Evolutionary conservation across 169 alveolate species (phyloP).

Genomic region (Babesia caballi): DNA sequence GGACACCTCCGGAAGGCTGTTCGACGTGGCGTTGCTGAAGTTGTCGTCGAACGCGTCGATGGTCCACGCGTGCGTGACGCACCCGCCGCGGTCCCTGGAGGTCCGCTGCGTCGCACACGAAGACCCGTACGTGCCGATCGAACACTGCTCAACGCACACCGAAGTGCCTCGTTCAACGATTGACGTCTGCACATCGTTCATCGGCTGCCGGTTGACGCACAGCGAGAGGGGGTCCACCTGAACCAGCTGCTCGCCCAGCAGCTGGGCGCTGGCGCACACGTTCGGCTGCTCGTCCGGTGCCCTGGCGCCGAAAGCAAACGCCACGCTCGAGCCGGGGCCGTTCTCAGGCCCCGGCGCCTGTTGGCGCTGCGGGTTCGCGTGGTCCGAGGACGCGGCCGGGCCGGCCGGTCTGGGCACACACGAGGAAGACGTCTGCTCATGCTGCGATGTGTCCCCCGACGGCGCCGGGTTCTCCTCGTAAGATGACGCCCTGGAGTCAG

Average conservation of each 20-base stretch:
- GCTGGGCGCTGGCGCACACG: neutral
- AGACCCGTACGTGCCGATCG: slow-evolving; percentile 7
- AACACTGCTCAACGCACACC: slow-evolving; percentile 10
- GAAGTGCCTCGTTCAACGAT: neutral
- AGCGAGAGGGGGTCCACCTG: neutral
- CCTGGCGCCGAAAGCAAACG: neutral
- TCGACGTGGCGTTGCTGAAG: neutral
- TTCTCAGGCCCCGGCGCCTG: neutral
- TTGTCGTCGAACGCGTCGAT: neutral
- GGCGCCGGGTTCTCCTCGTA: slow-evolving; percentile 3
- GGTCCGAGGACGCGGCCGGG: neutral
- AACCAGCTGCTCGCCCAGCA: neutral
- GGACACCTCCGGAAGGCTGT: neutral
- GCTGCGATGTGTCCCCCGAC: slow-evolving; percentile 5
- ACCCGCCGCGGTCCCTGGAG: slow-evolving; percentile 4
- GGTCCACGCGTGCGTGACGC: neutral
- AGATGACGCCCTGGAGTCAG: neutral
- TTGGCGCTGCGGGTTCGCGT: neutral
- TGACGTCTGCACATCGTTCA: neutral
- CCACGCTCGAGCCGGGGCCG: neutral
- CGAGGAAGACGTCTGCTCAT: neutral
- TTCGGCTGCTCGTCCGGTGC: neutral
- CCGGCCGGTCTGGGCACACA: neutral
- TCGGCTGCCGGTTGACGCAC: neutral
- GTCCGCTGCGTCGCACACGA: slow-evolving; percentile 10